These are phyloP conservation scores for Monosiga brevicollis DNA, from an alignment of 78 protist genomes.

Conservation along the genomic window DNA sequence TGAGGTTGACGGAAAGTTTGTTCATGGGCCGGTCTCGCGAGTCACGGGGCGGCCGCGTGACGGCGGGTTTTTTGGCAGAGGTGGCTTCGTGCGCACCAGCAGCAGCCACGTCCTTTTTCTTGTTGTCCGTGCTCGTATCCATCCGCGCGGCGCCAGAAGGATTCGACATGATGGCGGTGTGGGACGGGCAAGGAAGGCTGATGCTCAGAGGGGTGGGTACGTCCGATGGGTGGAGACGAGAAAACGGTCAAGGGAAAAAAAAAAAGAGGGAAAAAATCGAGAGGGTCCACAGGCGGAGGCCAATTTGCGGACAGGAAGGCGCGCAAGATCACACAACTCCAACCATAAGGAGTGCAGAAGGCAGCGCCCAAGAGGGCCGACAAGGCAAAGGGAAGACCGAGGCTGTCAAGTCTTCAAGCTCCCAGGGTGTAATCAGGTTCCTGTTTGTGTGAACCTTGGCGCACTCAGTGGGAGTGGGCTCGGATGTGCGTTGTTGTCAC, in stretches of 20 bases:
- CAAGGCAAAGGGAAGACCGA: too few relatives aligned
- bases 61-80: background rate
- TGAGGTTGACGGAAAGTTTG: conserved; percentile 22
- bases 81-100: background rate
- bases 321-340: too few relatives aligned
- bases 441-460: too few relatives aligned
- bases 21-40: background rate
- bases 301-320: too few relatives aligned
- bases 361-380: too few relatives aligned
- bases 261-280: background rate
- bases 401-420: too few relatives aligned
- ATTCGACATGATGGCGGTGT: background rate
- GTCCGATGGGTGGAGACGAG: background rate
- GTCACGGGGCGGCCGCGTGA: background rate
- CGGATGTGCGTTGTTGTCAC: too few relatives aligned
- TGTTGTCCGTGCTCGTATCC: too few relatives aligned
- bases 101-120: too few relatives aligned
- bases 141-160: background rate
- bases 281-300: background rate
- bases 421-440: too few relatives aligned
- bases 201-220: background rate
- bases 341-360: too few relatives aligned
- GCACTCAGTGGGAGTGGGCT: too few relatives aligned
- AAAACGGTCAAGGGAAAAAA: background rate
- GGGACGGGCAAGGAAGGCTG: background rate